Percentiles rank a stretch among this genome's conserved stretches.
These are phyloP conservation scores for Fusarium brachygibbosum DNA, from an alignment of 2,329 filamentous ascomycete species.

Conservation along the genomic window DNA sequence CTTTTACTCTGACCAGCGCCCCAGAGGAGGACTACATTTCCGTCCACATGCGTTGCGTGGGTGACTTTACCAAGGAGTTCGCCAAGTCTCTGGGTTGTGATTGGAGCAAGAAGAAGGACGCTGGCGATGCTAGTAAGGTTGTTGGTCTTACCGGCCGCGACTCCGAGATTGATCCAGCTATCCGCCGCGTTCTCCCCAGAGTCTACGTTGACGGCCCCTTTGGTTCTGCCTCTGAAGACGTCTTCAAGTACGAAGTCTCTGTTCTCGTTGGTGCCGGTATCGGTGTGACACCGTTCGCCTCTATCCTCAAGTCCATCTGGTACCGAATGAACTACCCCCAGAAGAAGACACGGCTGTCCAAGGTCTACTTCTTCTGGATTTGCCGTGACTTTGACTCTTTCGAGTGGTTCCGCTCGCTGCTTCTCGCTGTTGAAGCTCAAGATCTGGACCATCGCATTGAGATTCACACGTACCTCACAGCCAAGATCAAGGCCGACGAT, in stretches of 20 bases:
- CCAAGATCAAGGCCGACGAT: slow-evolving; percentile 87
- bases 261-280: slow-evolving; percentile 86
- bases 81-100: slow-evolving; percentile 81
- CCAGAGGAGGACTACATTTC: slow-evolving; percentile 93
- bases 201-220: slow-evolving; percentile 90
- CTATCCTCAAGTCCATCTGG: slow-evolving; percentile 92
- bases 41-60: slow-evolving; percentile 85
- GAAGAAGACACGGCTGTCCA: slow-evolving; percentile 81
- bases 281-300: slow-evolving; percentile 88
- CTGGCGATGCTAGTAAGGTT: slow-evolving; percentile 70
- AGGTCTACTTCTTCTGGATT: slow-evolving; percentile 95
- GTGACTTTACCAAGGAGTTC: slow-evolving; percentile 81
- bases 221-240: slow-evolving; percentile 86
- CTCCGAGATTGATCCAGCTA: slow-evolving; percentile 74
- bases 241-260: slow-evolving; percentile 88
- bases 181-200: slow-evolving; percentile 80
- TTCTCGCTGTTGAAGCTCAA: slow-evolving; percentile 88
- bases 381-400: slow-evolving; percentile 90
- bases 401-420: slow-evolving; percentile 88
- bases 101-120: slow-evolving; percentile 64
- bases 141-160: slow-evolving; percentile 74
- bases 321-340: slow-evolving; percentile 92
- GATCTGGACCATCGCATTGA: slow-evolving; percentile 87
- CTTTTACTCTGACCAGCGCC: slow-evolving; percentile 87
- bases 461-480: slow-evolving; percentile 90